A percentile compares a stretch with the other conserved stretches of the same genome.
These are phyloP conservation scores for Podospora australis DNA, from an alignment of 495 filamentous ascomycete genomes.

Conservation along the genomic window DNA sequence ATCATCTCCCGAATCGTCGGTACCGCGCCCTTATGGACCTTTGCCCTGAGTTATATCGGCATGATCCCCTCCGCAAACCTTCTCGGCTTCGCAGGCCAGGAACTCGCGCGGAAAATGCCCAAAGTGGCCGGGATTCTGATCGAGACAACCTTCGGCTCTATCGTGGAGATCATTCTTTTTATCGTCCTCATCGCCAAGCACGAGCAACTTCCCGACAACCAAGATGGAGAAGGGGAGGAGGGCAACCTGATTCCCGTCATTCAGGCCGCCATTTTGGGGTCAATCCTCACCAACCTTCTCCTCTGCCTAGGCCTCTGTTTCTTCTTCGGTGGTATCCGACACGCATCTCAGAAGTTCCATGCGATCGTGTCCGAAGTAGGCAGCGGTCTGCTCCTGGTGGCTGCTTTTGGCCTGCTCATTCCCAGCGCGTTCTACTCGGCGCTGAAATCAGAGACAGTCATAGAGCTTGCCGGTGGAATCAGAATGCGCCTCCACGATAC, in stretches of 20 bases:
- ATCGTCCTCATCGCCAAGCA: constrained; percentile 53
- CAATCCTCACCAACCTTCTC: constrained; percentile 31
- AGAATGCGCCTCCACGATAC: not conserved
- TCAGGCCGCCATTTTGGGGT: constrained; percentile 22
- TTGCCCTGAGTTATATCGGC: not conserved
- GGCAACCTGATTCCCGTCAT: constrained; percentile 24
- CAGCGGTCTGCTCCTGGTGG: constrained; percentile 69
- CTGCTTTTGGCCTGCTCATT: constrained; percentile 28
- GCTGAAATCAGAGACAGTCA: constrained; percentile 18
- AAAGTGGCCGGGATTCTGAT: constrained; percentile 66
- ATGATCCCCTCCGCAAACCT: constrained; percentile 75
- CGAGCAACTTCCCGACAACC: too few relatives aligned
- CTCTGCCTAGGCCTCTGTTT: constrained; percentile 24
- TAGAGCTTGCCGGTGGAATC: not conserved
- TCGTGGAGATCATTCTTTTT: constrained; percentile 78
- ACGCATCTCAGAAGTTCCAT: constrained; percentile 14
- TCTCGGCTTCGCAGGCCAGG: constrained; percentile 74
- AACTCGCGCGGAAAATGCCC: constrained; percentile 71
- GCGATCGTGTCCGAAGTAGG: constrained; percentile 63
- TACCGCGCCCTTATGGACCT: not conserved
- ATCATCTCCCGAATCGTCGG: constrained; percentile 17
- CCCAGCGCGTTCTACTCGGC: constrained; percentile 33
- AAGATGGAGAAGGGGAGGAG: constrained; percentile 7
- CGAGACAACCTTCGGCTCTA: constrained; percentile 30
- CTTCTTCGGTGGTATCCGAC: constrained; percentile 9